Percentiles rank a stretch among this genome's conserved stretches.
phyloP scores from a whole-genome alignment of 1,284 basidiomycete species.

The Malassezia caprae region DNA sequence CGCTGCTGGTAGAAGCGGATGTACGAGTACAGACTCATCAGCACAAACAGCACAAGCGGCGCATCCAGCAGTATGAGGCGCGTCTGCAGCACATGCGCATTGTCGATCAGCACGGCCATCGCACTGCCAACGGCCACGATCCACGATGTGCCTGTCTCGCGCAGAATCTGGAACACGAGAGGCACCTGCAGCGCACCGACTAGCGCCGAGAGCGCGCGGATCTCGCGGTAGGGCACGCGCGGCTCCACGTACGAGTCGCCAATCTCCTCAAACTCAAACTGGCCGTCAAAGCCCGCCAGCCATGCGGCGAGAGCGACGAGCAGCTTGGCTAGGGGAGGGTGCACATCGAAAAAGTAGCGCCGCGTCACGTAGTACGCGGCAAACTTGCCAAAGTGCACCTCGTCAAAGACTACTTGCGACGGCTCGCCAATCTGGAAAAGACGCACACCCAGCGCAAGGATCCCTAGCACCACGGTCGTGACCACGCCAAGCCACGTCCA shows the following conservation, averaged over 20 bases:
- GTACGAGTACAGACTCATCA: conserved; percentile 85
- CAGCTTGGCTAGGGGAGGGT: conserved; percentile 61
- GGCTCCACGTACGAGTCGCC: conserved; percentile 79
- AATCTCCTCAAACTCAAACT: conserved; percentile 87
- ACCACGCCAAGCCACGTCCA: not conserved
- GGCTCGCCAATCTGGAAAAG: conserved; percentile 33
- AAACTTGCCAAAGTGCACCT: conserved; percentile 48
- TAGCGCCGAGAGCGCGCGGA: conserved; percentile 82
- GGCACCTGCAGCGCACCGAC: conserved; percentile 80
- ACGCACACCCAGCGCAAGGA: conserved; percentile 24
- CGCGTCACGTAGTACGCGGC: conserved; percentile 52
- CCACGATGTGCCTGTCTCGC: conserved; percentile 88
- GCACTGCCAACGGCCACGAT: conserved; percentile 80
- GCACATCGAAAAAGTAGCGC: conserved; percentile 98
- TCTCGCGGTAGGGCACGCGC: conserved; percentile 84
- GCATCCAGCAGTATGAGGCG: conserved; percentile 93
- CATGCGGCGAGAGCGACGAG: conserved; percentile 71
- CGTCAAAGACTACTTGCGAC: conserved; percentile 45
- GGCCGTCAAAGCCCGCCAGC: conserved; percentile 90
- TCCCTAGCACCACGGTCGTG: conserved; percentile 22
- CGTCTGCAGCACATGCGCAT: conserved; percentile 87
- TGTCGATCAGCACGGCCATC: conserved; percentile 80
- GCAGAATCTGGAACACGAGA: conserved; percentile 90
- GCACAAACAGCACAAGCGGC: conserved; percentile 87
- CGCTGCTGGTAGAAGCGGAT: conserved; percentile 89